Percentiles rank a stretch among this genome's conserved stretches.
These are phyloP conservation scores for Pezicula carpinea DNA, from an alignment of 2,329 filamentous ascomycete genomes.

Conservation along the genomic window DNA sequence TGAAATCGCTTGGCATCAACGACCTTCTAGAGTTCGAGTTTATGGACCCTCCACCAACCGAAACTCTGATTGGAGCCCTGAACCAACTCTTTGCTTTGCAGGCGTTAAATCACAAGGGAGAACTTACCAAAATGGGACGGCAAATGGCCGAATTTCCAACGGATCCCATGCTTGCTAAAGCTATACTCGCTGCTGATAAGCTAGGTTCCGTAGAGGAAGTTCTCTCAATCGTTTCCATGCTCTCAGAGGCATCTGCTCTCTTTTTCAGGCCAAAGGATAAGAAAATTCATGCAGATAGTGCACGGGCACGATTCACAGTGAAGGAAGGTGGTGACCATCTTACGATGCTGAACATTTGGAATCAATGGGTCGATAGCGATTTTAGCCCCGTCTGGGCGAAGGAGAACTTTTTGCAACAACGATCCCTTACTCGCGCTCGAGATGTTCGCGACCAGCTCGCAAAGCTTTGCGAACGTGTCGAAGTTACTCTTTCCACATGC, in stretches of 20 bases:
- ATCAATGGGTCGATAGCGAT: conserved; percentile 90
- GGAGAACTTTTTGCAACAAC: conserved; percentile 92
- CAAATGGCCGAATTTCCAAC: conserved; percentile 96
- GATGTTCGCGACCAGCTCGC: conserved; percentile 90
- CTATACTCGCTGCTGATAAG: conserved; percentile 81
- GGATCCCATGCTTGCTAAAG: conserved; percentile 86
- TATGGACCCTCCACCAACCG: conserved; percentile 86
- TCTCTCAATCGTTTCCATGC: conserved; percentile 89
- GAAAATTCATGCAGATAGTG: conserved; percentile 91
- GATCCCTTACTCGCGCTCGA: conserved; percentile 79
- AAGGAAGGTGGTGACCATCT: conserved; percentile 89
- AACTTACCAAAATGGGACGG: conserved; percentile 83
- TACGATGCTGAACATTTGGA: conserved; percentile 87
- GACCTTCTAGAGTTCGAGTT: conserved; percentile 93
- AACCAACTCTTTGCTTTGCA: conserved; percentile 91
- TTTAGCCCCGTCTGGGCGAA: conserved; percentile 83
- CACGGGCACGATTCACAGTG: conserved; percentile 80
- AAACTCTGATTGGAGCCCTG: conserved; percentile 81
- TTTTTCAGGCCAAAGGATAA: conserved; percentile 98
- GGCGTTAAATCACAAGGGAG: conserved; percentile 81
- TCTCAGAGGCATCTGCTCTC: conserved; percentile 79
- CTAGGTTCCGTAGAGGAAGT: conserved; percentile 93
- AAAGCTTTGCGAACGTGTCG: conserved; percentile 89
- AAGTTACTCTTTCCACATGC: conserved; percentile 67
- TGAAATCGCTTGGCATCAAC: conserved; percentile 89